phyloP scores from a whole-genome alignment of 2,329 filamentous ascomycete genomes.

The Aspergillus aculeatinus region DNA sequence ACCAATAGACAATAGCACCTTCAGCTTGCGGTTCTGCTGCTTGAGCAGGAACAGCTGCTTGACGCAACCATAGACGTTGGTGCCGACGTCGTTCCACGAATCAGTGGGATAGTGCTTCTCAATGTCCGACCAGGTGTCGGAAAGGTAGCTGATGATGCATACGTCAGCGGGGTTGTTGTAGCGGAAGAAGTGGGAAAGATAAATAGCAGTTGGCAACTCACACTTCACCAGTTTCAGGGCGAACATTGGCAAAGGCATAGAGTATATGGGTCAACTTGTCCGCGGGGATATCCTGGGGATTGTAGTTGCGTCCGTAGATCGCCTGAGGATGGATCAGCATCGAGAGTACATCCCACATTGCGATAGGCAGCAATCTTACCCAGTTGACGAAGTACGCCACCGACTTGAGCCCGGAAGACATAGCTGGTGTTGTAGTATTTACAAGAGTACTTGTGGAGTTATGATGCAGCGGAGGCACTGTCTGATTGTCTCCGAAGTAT shows the following conservation, averaged over 20 bases:
- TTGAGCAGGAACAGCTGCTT: constrained; percentile 77
- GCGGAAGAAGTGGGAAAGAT: background rate
- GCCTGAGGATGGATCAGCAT: constrained; percentile 50
- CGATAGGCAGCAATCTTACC: constrained; percentile 28
- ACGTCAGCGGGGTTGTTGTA: constrained; percentile 9
- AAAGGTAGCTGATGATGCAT: constrained; percentile 47
- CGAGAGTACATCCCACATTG: constrained; percentile 4
- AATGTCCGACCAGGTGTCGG: constrained; percentile 66
- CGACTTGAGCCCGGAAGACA: constrained; percentile 33
- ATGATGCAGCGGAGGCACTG: constrained; percentile 13
- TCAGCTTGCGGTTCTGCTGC: constrained; percentile 71
- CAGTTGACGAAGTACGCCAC: constrained; percentile 49
- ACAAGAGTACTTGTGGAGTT: constrained; percentile 2
- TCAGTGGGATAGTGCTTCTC: constrained; percentile 70
- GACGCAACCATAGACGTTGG: constrained; percentile 71
- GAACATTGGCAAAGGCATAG: constrained; percentile 85
- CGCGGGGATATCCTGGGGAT: constrained; percentile 75
- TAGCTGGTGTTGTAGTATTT: constrained; percentile 18
- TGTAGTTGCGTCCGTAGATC: constrained; percentile 80
- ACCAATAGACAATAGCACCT: constrained; percentile 77
- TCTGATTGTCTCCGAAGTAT: constrained; percentile 14
- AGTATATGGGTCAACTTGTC: constrained; percentile 82
- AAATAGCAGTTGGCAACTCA: constrained; percentile 36
- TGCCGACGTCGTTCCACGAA: constrained; percentile 66
- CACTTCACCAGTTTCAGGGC: constrained; percentile 75